Evolutionary conservation across 129 eudicot genomes (phyloP).

Genomic region (Lactuca saligna): DNA sequence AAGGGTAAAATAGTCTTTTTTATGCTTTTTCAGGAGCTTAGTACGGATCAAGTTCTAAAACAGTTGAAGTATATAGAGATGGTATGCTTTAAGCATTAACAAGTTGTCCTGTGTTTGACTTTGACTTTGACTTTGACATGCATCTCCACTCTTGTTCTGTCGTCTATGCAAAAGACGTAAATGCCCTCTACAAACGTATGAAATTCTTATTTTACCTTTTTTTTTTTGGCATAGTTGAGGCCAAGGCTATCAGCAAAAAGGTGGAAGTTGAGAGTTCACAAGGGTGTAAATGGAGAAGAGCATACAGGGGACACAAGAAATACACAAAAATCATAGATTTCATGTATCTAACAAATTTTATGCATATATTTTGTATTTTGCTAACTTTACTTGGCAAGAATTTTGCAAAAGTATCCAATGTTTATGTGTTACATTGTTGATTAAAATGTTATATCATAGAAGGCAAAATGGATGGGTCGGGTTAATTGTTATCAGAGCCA

Average conservation of each 20-base stretch:
- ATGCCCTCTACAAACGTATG: not conserved
- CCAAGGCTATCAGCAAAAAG: constrained; percentile 64
- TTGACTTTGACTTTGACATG: no score
- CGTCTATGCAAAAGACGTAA: no score
- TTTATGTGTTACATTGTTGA: no score
- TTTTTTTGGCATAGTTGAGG: constrained; percentile 49
- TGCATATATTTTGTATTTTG: constrained; percentile 32
- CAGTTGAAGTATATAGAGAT: constrained; percentile 88
- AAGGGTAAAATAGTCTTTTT: not conserved
- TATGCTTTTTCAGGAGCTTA: constrained; percentile 62
- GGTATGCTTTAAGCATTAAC: constrained; percentile 46
- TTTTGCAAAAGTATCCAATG: not conserved
- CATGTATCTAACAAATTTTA: constrained; percentile 18
- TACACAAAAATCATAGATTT: constrained; percentile 24
- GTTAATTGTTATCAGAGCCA: no score
- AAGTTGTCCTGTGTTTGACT: no score
- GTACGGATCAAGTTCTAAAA: constrained; percentile 75
- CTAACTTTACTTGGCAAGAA: constrained; percentile 16
- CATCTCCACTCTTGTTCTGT: no score
- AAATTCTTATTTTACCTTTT: not conserved
- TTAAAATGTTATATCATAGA: no score
- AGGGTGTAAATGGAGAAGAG: constrained; percentile 27
- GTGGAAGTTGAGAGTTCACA: constrained; percentile 42
- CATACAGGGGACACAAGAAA: constrained; percentile 26
- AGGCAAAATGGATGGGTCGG: no score